A percentile compares a stretch with the other conserved stretches of the same genome.
Conservation (phyloP, 768 basidiomycete genomes). For the Pleurotus tuoliensis region DNA sequence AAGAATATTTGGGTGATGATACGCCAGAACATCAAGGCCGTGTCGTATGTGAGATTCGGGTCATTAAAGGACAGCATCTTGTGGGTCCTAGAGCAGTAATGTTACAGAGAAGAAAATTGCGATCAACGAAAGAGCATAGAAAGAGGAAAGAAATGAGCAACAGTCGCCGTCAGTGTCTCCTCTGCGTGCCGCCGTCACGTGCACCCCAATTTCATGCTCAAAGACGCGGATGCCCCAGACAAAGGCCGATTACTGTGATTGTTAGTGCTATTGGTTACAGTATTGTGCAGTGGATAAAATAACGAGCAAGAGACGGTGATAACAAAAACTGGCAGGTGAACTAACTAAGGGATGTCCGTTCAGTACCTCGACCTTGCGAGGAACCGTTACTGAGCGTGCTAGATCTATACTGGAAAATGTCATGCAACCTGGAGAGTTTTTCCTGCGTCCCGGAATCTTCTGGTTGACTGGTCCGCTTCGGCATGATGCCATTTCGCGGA, state of each 20-base stretch:
- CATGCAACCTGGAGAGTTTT: constrained; percentile 69
- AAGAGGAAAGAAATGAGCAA: background rate
- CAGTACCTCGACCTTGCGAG: constrained; percentile 22
- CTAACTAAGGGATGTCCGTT: constrained; percentile 17
- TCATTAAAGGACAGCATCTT: constrained; percentile 10
- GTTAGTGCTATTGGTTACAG: constrained; percentile 4
- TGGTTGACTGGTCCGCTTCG: constrained; percentile 22
- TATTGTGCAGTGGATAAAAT: background rate
- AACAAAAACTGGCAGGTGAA: background rate
- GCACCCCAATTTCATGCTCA: background rate
- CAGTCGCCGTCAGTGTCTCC: background rate
- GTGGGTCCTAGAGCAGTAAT: background rate
- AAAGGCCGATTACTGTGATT: background rate
- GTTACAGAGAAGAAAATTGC: background rate
- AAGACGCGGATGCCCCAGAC: background rate
- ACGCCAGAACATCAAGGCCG: constrained; percentile 81
- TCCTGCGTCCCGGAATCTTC: constrained; percentile 49
- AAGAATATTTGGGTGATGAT: constrained; percentile 92
- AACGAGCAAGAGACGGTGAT: background rate
- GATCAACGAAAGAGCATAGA: background rate
- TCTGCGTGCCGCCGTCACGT: background rate
- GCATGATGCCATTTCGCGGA: constrained; percentile 22
- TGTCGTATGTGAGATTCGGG: constrained; percentile 47
- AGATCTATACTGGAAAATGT: constrained; percentile 79
- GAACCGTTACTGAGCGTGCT: constrained; percentile 54